Evolutionary conservation across 1,284 basidiomycete species (phyloP).

Genomic region (Retiboletus flavoniger): DNA sequence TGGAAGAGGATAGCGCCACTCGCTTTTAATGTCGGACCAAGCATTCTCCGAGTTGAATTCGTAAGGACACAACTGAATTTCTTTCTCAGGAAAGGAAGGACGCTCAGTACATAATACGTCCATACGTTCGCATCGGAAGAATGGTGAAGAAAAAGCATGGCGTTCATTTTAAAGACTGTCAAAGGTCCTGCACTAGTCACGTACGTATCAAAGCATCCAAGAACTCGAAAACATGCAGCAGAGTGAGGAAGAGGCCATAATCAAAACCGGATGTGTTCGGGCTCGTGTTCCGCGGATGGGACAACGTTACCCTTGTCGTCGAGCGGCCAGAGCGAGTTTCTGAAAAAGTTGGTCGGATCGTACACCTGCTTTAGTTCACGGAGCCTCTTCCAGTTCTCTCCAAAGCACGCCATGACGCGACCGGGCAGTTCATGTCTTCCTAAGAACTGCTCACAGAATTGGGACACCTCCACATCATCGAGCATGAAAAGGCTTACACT

Average conservation of each 20-base stretch:
- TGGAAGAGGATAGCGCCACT: too few relatives aligned
- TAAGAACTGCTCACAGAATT: slow-evolving; percentile 60
- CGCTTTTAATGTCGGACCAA: too few relatives aligned
- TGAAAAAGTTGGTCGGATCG: slow-evolving; percentile 74
- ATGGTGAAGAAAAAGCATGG: not conserved
- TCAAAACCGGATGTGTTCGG: slow-evolving; percentile 43
- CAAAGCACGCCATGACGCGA: slow-evolving; percentile 67
- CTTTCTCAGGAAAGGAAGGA: too few relatives aligned
- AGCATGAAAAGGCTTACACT: slow-evolving; percentile 55
- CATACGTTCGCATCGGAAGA: not conserved
- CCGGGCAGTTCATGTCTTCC: slow-evolving; percentile 64
- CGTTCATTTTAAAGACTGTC: not conserved
- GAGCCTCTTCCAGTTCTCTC: slow-evolving; percentile 70
- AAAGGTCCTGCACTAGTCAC: not conserved
- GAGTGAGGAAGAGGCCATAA: not conserved
- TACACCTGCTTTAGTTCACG: slow-evolving; percentile 68
- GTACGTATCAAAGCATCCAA: not conserved
- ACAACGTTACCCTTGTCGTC: slow-evolving; percentile 50
- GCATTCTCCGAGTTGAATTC: too few relatives aligned
- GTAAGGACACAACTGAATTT: too few relatives aligned
- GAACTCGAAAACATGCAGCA: not conserved
- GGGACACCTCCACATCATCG: slow-evolving; percentile 17
- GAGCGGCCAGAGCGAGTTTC: slow-evolving; percentile 75
- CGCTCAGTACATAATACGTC: not conserved
- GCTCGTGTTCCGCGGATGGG: slow-evolving; percentile 54